Conservation (phyloP, 345 rosid species). For the Pistacia vera region DNA sequence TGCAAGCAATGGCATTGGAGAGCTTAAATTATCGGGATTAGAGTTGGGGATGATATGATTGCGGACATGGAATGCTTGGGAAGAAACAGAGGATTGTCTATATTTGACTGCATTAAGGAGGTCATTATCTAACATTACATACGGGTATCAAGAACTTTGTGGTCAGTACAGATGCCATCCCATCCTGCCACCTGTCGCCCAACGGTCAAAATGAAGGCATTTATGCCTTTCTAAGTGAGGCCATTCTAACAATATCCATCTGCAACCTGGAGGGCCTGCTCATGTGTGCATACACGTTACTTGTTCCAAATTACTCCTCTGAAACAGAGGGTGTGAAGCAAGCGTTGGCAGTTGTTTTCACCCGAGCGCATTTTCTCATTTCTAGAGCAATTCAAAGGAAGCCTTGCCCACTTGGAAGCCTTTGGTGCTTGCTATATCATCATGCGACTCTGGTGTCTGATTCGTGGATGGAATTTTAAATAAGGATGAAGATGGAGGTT, state of each 20-base stretch:
- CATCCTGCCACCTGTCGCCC: slow-evolving; percentile 79
- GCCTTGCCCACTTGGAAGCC: slow-evolving; percentile 76
- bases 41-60: slow-evolving; percentile 75
- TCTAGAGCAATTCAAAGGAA: slow-evolving; percentile 50
- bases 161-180: slow-evolving; percentile 44
- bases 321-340: too few relatives aligned
- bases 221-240: slow-evolving; percentile 68
- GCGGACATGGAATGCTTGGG: slow-evolving; percentile 90
- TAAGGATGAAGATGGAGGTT: too few relatives aligned
- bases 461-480: too few relatives aligned
- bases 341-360: slow-evolving; percentile 53
- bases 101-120: slow-evolving; percentile 84
- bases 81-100: slow-evolving; percentile 82
- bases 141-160: slow-evolving; percentile 55
- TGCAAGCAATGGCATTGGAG: slow-evolving; percentile 37
- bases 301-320: slow-evolving; percentile 59
- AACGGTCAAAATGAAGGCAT: slow-evolving; percentile 65
- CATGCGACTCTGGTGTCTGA: slow-evolving; percentile 72
- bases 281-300: slow-evolving; percentile 68
- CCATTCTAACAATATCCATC: slow-evolving; percentile 73
- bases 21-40: slow-evolving; percentile 63
- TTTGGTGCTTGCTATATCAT: slow-evolving; percentile 71
- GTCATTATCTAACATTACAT: slow-evolving; percentile 57
- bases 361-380: slow-evolving; percentile 72
- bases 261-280: slow-evolving; percentile 79